Percentiles rank a stretch among this genome's conserved stretches.
Evolutionary conservation across 805 yeast species (phyloP).

Genomic region (Brettanomyces custersianus): DNA sequence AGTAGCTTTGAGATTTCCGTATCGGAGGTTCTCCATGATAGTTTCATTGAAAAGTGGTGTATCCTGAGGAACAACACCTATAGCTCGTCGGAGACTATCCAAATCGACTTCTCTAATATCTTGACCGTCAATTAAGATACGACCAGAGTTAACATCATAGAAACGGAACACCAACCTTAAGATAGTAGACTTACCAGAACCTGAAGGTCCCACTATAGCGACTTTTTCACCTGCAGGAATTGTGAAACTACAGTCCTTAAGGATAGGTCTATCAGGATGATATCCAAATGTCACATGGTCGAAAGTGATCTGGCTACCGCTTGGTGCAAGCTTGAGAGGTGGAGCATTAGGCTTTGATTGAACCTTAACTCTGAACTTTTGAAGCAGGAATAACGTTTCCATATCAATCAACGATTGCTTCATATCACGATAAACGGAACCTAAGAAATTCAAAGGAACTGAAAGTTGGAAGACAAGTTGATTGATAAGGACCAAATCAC

Average conservation of each 20-base stretch:
- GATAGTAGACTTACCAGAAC: conserved; percentile 91
- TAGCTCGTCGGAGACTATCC: conserved; percentile 59
- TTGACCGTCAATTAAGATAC: conserved; percentile 80
- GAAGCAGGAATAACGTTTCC: conserved; percentile 88
- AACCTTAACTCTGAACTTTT: conserved; percentile 62
- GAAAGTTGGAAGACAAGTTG: conserved; percentile 94
- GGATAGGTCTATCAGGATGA: conserved; percentile 79
- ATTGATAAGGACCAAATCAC: conserved; percentile 89
- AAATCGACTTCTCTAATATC: conserved; percentile 70
- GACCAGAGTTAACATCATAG: conserved; percentile 73
- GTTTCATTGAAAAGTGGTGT: conserved; percentile 93
- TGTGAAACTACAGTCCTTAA: conserved; percentile 69
- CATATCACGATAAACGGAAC: conserved; percentile 90
- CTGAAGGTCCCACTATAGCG: conserved; percentile 95
- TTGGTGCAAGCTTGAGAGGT: conserved; percentile 38
- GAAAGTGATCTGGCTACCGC: conserved; percentile 72
- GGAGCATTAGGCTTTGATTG: conserved; percentile 54
- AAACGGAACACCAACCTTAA: conserved; percentile 79
- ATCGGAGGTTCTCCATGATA: conserved; percentile 77
- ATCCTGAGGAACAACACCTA: conserved; percentile 97
- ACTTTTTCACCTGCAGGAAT: conserved; percentile 88
- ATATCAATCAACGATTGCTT: conserved; percentile 89
- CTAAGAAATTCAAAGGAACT: conserved; percentile 89
- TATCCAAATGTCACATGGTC: conserved; percentile 92
- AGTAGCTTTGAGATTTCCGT: conserved; percentile 68